Base-by-base conservation (phyloP, 2,329 filamentous ascomycete genomes). In the Phoma sp. region DNA sequence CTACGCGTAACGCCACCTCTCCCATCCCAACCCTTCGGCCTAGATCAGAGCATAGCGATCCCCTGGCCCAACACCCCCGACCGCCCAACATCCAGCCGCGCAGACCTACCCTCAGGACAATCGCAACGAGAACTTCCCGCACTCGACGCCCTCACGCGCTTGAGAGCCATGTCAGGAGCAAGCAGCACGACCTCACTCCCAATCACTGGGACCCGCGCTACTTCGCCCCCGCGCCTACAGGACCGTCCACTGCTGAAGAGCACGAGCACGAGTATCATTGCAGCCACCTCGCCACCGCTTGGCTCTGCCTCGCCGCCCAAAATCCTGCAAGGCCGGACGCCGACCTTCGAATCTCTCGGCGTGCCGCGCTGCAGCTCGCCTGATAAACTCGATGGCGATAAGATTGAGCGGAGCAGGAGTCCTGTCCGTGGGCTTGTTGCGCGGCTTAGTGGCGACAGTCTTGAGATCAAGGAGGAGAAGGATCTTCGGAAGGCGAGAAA, bases 111-210 rank as follows among this genome's bases (percentile, higher is more conserved):
- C n/a, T 32, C 17, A 6, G n/a, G 36, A n/a, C 48, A 35, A n/a
- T 2, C n/a, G 19, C 51, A 41, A 31, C 31, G 40, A n/a, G 49
- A 36, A 12, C 1, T 36, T 2, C 32, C 45, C 1, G 33, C 48
- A 31, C 41, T 41, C 7, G 54, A 51, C 27, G 37, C 50, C 6
- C 21, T 52, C 15, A 33, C 53, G 10, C 45, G 47, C 8, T 24
- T 53, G 13, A 47, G 39, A 38, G 51, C 31, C 49, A 51, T 49
- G 48, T 62, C 59, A 4, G 43, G 50, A 31, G 58, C 47, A 27
- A 65, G 61, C 51, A 65, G 60, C 55, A 55, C 62, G 2, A 55
- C 65, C 2, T 64, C 57, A 15, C 61, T 73, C 3, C 70, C 71
- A 0, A 55, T 70, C 2, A 61, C 67, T 32, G 67, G 66, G 10